phyloP scores from a whole-genome alignment of 176 grass and related monocot species.

The Dendrocalamus sinicus region DNA sequence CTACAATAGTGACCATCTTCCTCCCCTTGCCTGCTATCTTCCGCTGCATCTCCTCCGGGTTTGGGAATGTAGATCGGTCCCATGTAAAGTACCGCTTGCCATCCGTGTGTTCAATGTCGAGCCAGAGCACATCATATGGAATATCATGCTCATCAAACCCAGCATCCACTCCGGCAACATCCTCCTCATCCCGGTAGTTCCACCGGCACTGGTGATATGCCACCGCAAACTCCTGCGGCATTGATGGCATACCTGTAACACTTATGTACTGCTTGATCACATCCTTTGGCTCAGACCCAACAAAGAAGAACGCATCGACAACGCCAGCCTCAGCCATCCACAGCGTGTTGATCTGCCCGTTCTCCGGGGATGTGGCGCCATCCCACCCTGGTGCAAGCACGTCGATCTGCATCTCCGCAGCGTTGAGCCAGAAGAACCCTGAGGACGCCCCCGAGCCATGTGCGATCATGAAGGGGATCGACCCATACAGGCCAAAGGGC shows the following conservation, averaged over 20 bases:
- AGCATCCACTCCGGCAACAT: constrained; percentile 77
- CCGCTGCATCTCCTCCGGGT: constrained; percentile 81
- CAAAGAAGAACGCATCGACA: constrained; percentile 84
- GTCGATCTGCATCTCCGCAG: constrained; percentile 98
- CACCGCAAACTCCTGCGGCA: constrained; percentile 86
- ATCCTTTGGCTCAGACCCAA: constrained; percentile 78
- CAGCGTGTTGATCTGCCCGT: constrained; percentile 58
- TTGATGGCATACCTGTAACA: constrained; percentile 73
- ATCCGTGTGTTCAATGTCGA: constrained; percentile 94
- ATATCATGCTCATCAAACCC: constrained; percentile 91
- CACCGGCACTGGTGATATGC: constrained; percentile 93
- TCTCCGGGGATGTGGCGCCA: constrained; percentile 9
- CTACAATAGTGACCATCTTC: constrained; percentile 93
- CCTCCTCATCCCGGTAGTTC: constrained; percentile 98
- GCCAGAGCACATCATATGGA: constrained; percentile 97
- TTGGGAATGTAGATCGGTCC: constrained; percentile 73
- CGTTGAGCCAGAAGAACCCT: constrained; percentile 98
- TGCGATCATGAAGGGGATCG: constrained; percentile 93
- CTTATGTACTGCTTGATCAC: constrained; percentile 79
- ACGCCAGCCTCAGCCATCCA: constrained; percentile 97
- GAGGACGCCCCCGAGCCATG: constrained; percentile 61
- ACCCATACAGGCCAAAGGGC: constrained; percentile 89
- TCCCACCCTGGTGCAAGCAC: constrained; percentile 92
- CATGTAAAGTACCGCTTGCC: constrained; percentile 95
- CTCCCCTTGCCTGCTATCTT: constrained; percentile 81